Conservation (phyloP, 305 asterid species). For the Fraxinus greggii region DNA sequence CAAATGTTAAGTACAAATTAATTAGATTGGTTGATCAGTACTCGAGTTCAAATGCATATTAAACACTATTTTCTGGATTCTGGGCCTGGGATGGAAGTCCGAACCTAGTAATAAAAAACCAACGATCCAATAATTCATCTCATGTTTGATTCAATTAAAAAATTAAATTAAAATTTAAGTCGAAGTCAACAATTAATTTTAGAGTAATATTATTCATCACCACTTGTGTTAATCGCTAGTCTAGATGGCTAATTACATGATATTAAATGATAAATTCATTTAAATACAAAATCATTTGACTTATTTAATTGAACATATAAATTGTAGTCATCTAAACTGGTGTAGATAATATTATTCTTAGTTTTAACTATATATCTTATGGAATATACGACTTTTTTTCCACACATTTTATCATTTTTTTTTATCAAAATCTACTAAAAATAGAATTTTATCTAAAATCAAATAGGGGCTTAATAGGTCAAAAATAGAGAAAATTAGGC, state of each 20-base stretch:
- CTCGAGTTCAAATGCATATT: neutral
- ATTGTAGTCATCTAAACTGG: neutral
- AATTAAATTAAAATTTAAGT: no score
- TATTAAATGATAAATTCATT: neutral
- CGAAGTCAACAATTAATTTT: neutral
- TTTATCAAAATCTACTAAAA: no score
- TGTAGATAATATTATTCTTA: neutral
- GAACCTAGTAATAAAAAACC: neutral
- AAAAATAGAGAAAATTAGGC: no score
- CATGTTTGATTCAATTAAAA: neutral
- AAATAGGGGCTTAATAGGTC: no score
- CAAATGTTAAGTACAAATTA: neutral
- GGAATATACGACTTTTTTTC: no score
- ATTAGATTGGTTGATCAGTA: neutral
- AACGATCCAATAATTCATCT: neutral
- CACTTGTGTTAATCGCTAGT: no score
- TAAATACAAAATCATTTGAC: neutral
- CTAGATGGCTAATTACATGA: no score
- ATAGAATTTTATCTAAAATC: no score
- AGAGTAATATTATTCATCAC: no score
- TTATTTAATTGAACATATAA: no score
- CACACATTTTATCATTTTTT: no score
- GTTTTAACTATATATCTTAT: no score
- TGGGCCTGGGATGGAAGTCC: neutral
- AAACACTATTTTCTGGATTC: neutral